phyloP scores from a whole-genome alignment of 129 eudicot species.

The Lactuca saligna region DNA sequence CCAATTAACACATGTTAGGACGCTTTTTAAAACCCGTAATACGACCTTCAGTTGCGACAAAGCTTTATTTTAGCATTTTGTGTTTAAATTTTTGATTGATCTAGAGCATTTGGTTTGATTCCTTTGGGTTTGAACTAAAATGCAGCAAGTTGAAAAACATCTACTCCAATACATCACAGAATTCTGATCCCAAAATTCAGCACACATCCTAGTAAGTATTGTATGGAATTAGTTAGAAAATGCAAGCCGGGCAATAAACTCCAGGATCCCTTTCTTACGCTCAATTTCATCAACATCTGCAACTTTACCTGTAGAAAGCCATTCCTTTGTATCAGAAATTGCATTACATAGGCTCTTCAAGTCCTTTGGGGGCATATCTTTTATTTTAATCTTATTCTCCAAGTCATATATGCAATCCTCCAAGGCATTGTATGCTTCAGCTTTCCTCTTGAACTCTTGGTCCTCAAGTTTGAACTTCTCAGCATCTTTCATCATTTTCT shows the following conservation, averaged over 20 bases:
- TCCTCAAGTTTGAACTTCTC: slow-evolving; percentile 11
- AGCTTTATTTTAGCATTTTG: no score
- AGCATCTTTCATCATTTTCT: slow-evolving; percentile 12
- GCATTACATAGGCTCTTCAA: background rate
- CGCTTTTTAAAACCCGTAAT: no score
- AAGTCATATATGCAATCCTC: background rate
- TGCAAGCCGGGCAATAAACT: background rate
- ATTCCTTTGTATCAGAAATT: background rate
- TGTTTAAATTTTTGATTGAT: no score
- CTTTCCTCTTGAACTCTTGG: slow-evolving; percentile 9
- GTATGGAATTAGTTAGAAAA: background rate
- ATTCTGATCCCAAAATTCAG: no score
- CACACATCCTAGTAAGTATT: no score
- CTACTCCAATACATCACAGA: no score
- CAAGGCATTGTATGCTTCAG: background rate
- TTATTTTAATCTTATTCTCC: background rate
- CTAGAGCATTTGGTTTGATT: no score
- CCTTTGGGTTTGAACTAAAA: no score
- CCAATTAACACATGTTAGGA: no score
- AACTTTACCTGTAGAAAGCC: background rate
- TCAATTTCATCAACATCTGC: background rate
- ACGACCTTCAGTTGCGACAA: no score
- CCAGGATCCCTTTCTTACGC: background rate
- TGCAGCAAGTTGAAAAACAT: no score
- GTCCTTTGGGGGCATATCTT: background rate